Evolutionary conservation across 768 basidiomycete species (phyloP).

Genomic region (Macrocybe gigantea): DNA sequence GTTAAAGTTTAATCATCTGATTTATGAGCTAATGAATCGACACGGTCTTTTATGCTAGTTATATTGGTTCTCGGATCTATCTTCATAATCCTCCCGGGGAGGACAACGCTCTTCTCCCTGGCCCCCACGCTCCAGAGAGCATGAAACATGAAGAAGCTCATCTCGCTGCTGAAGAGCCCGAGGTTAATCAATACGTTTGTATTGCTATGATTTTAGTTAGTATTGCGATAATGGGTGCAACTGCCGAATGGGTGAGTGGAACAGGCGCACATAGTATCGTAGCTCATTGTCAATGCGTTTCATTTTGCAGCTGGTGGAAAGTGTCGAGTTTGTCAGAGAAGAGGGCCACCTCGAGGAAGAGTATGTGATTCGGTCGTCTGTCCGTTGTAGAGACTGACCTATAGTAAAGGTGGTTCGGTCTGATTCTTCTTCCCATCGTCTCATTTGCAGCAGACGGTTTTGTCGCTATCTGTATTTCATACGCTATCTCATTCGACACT

Average conservation of each 20-base stretch:
- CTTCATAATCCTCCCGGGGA: slow-evolving; percentile 67
- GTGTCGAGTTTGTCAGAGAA: slow-evolving; percentile 49
- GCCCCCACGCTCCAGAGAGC: slow-evolving; percentile 38
- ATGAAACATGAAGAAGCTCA: slow-evolving; percentile 33
- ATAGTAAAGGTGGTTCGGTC: slow-evolving; percentile 57
- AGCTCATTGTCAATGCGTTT: not conserved
- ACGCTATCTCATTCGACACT: slow-evolving; percentile 33
- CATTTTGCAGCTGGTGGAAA: slow-evolving; percentile 43
- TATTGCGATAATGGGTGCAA: slow-evolving; percentile 59
- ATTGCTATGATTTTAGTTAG: slow-evolving; percentile 43
- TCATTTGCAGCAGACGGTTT: slow-evolving; percentile 71
- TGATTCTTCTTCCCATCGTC: slow-evolving; percentile 65
- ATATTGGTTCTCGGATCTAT: slow-evolving; percentile 63
- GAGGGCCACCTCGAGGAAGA: slow-evolving; percentile 41
- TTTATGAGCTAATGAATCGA: too few species aligned
- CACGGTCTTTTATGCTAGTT: slow-evolving; percentile 30
- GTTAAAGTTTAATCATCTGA: slow-evolving; percentile 9
- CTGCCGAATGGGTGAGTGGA: slow-evolving; percentile 49
- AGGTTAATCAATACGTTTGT: slow-evolving; percentile 61
- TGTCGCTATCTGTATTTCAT: slow-evolving; percentile 54
- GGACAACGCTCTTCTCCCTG: slow-evolving; percentile 33
- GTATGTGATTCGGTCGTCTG: slow-evolving; percentile 23
- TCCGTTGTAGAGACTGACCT: not conserved
- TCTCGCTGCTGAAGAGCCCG: slow-evolving; percentile 36
- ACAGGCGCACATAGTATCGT: not conserved